phyloP scores from a whole-genome alignment of 768 basidiomycete species.

The Serendipita sp. region DNA sequence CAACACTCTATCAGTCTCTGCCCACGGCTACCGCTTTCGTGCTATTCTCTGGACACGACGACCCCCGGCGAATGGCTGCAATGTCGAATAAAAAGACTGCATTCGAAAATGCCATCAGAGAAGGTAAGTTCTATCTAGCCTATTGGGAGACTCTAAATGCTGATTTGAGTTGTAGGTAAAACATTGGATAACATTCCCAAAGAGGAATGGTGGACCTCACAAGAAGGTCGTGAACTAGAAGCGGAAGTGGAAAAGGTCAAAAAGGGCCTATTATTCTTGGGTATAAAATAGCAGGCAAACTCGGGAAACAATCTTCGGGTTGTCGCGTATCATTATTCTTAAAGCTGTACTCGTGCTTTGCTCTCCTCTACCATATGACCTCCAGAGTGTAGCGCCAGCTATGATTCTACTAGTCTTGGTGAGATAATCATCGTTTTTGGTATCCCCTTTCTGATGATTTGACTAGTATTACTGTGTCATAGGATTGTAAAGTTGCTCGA shows the following conservation, averaged over 20 bases:
- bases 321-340: neutral
- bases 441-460: neutral
- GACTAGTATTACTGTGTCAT: neutral
- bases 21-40: constrained; percentile 70
- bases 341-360: neutral
- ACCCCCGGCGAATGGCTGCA: constrained; percentile 65
- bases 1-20: constrained; percentile 45
- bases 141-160: constrained; percentile 28
- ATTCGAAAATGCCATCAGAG: constrained; percentile 52
- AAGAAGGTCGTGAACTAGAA: constrained; percentile 66
- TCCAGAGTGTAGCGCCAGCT: neutral
- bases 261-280: constrained; percentile 69
- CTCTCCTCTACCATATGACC: neutral
- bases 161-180: constrained; percentile 16
- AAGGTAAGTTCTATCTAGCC: constrained; percentile 10
- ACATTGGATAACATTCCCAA: constrained; percentile 34
- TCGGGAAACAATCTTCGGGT: neutral
- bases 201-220: constrained; percentile 55
- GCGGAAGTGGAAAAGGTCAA: constrained; percentile 65
- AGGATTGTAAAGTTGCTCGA: neutral
- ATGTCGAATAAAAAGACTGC: constrained; percentile 52
- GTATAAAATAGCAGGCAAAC: constrained; percentile 19
- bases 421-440: neutral
- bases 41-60: constrained; percentile 77
- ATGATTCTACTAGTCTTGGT: neutral